These are phyloP conservation scores for Pestalotiopsis sp. DNA, from an alignment of 2,329 filamentous ascomycete genomes.

Conservation along the genomic window DNA sequence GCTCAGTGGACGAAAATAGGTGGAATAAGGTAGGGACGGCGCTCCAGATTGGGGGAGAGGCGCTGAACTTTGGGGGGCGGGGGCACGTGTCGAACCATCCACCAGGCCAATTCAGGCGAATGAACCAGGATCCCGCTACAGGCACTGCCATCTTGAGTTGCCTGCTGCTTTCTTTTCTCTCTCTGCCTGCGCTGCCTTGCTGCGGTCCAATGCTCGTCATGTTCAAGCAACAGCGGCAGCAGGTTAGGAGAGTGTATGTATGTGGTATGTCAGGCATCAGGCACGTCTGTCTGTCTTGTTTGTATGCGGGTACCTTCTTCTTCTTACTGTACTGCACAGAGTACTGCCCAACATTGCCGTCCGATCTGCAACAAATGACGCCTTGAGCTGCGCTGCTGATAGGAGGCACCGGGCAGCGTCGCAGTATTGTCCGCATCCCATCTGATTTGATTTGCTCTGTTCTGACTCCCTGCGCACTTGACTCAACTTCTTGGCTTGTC, in stretches of 20 bases:
- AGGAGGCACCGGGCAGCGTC: background rate
- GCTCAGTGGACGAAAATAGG: background rate
- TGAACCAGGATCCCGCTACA: background rate
- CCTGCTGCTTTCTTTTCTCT: conserved; percentile 10
- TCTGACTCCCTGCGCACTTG: background rate
- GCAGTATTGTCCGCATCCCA: background rate
- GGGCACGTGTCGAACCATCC: conserved; percentile 10
- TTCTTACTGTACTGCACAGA: background rate
- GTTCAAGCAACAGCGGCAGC: background rate
- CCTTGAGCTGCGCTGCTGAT: background rate
- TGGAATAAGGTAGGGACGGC: background rate
- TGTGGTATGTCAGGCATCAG: background rate
- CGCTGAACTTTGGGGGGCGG: background rate
- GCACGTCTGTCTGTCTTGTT: background rate
- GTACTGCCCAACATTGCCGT: background rate
- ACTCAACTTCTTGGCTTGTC: background rate
- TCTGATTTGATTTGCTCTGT: no score
- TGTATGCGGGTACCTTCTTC: background rate
- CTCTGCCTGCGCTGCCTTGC: background rate
- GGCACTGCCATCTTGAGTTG: conserved; percentile 12
- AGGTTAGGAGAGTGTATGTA: no score
- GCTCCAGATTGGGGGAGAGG: background rate
- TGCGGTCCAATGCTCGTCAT: background rate
- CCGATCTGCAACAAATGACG: background rate
- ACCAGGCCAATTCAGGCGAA: background rate